Evolutionary conservation across 192 early-diverging fungal genomes (phyloP).

Genomic region (Thoreauomyces humboldtii): DNA sequence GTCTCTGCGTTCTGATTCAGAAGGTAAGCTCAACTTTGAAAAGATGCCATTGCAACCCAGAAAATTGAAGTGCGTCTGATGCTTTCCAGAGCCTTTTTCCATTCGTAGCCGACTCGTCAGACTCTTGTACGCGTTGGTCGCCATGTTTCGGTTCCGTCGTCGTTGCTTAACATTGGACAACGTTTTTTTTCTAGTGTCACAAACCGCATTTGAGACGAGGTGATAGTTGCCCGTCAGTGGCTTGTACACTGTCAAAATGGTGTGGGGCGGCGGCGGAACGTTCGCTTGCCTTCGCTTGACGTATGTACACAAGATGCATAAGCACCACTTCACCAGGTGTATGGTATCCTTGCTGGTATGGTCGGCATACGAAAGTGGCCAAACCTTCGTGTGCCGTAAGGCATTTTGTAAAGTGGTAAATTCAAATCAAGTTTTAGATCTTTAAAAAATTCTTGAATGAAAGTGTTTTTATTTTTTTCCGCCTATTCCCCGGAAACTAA

Average conservation of each 20-base stretch:
- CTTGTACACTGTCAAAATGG: neutral
- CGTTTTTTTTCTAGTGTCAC: constrained; percentile 7
- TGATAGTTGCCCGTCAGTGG: too few species aligned
- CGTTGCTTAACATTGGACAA: constrained; percentile 12
- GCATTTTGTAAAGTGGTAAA: constrained; percentile 5
- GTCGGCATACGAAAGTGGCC: constrained; percentile 1
- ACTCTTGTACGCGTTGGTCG: neutral
- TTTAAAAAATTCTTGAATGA: neutral
- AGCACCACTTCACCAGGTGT: neutral
- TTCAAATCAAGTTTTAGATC: constrained; percentile 6
- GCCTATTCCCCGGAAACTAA: neutral
- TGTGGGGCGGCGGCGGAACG: neutral
- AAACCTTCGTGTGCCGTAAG: neutral
- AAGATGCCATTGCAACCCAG: neutral
- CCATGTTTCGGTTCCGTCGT: constrained; percentile 1
- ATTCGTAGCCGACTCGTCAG: neutral
- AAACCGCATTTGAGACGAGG: constrained; percentile 1
- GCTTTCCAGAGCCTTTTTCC: neutral
- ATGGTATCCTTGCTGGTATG: constrained; percentile 4
- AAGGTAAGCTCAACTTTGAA: constrained; percentile 2
- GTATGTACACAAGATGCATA: too few species aligned
- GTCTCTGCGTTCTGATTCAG: constrained; percentile 9
- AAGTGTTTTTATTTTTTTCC: neutral
- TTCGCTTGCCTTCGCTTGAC: too few species aligned
- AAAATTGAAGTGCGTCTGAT: constrained; percentile 20